A percentile compares a stretch with the other conserved stretches of the same genome.
phyloP scores from a whole-genome alignment of 129 eudicot genomes.

The Glebionis coronaria region DNA sequence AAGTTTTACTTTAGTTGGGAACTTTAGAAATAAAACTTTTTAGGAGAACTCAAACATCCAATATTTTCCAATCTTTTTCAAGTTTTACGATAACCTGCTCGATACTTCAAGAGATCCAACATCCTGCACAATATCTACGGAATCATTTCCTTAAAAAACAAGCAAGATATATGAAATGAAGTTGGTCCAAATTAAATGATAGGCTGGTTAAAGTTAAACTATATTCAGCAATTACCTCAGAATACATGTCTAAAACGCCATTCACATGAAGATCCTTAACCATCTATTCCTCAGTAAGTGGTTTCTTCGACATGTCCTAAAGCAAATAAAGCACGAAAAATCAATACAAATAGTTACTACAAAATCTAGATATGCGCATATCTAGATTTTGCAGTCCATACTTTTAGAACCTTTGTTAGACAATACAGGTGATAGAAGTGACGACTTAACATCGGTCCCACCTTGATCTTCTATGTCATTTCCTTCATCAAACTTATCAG shows the following conservation, averaged over 20 bases:
- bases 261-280: slow-evolving; percentile 93
- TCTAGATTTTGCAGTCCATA: too few species aligned
- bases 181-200: not conserved
- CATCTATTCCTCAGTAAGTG: slow-evolving; percentile 89
- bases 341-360: too few species aligned
- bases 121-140: too few species aligned
- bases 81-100: too few species aligned
- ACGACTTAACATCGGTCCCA: slow-evolving; percentile 9
- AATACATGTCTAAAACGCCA: slow-evolving; percentile 95
- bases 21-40: too few species aligned
- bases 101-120: too few species aligned
- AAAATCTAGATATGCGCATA: too few species aligned
- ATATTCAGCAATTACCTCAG: slow-evolving; percentile 50
- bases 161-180: not conserved
- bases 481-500: slow-evolving; percentile 40
- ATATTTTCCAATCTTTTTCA: too few species aligned
- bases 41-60: too few species aligned
- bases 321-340: slow-evolving; percentile 17
- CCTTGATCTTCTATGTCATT: slow-evolving; percentile 39
- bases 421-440: slow-evolving; percentile 42
- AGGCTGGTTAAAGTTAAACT: not conserved
- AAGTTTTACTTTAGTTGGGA: too few species aligned
- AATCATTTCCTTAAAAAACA: too few species aligned
- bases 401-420: slow-evolving; percentile 54
- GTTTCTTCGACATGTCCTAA: slow-evolving; percentile 96